Conservation (phyloP, 108 stramenopile genomes). For the Skeletonema tropicum region DNA sequence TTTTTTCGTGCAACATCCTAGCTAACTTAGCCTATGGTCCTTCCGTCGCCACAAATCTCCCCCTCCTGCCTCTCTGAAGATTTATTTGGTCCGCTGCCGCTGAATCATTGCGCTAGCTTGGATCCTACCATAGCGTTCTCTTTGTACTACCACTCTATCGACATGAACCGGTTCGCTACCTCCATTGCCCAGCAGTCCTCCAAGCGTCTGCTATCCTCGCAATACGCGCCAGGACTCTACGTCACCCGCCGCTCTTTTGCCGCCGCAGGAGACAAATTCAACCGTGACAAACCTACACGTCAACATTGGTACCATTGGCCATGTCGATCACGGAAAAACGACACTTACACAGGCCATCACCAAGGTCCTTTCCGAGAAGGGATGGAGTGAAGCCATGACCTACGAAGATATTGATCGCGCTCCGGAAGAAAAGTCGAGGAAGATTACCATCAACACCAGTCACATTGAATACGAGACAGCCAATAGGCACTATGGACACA, state of each 20-base stretch:
- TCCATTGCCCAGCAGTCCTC: not conserved
- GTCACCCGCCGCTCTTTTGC: slow-evolving; percentile 41
- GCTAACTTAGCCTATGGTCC: too few relatives aligned
- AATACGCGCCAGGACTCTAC: slow-evolving; percentile 10
- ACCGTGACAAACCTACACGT: slow-evolving; percentile 96
- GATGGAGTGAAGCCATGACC: slow-evolving; percentile 81
- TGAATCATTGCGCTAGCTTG: too few relatives aligned
- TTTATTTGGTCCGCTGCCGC: too few relatives aligned
- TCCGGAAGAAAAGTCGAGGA: slow-evolving; percentile 98
- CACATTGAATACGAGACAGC: slow-evolving; percentile 99
- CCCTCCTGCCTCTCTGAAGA: too few relatives aligned
- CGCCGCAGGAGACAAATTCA: slow-evolving; percentile 67
- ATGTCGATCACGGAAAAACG: slow-evolving; percentile 99
- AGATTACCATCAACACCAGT: slow-evolving; percentile 95
- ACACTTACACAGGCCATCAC: slow-evolving; percentile 99
- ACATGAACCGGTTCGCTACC: slow-evolving; percentile 2
- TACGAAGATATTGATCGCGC: slow-evolving; percentile 98
- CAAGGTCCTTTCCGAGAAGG: slow-evolving; percentile 93
- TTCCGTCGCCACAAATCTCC: too few relatives aligned
- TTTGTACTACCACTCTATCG: not conserved
- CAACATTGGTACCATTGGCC: slow-evolving; percentile 99
- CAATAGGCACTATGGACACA: slow-evolving; percentile 98
- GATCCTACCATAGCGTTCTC: not conserved
- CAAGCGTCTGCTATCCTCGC: not conserved
- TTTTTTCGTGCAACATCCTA: too few relatives aligned